Evolutionary conservation across 2,329 filamentous ascomycete species (phyloP).

Genomic region (Rhynchosporium agropyri): DNA sequence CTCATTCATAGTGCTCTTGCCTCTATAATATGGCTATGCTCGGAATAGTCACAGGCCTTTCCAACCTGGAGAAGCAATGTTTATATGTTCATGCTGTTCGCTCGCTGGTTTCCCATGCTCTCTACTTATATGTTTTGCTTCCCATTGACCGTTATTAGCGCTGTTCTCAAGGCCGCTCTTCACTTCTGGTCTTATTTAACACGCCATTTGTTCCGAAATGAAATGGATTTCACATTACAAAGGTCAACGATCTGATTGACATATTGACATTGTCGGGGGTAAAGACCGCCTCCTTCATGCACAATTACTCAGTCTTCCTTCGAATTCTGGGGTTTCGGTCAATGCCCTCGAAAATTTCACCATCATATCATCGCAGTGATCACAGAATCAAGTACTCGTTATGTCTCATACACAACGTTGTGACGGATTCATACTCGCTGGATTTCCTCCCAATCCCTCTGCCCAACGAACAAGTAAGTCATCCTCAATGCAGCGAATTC

Average conservation of each 20-base stretch:
- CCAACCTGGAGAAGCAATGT: too few relatives aligned
- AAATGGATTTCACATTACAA: neutral
- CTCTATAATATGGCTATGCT: too few relatives aligned
- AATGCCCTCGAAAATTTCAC: too few relatives aligned
- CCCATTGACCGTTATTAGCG: too few relatives aligned
- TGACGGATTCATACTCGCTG: neutral
- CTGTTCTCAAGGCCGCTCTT: neutral
- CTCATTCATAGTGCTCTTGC: too few relatives aligned
- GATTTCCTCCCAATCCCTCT: constrained; percentile 1
- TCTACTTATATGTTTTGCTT: too few relatives aligned
- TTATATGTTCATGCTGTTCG: too few relatives aligned
- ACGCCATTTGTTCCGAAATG: neutral
- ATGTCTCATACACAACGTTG: neutral
- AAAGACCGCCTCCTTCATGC: constrained; percentile 6
- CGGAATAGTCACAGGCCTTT: too few relatives aligned
- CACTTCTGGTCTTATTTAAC: neutral
- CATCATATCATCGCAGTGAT: too few relatives aligned
- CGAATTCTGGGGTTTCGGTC: too few relatives aligned
- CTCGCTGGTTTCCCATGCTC: too few relatives aligned
- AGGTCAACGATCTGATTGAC: neutral
- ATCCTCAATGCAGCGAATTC: constrained; percentile 13
- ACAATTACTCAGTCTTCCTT: neutral
- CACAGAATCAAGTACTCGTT: neutral
- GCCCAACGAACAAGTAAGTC: neutral
- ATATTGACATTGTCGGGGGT: neutral